Base-by-base conservation (phyloP, 164 flowering plant species). In the Macadamia tetraphylla region DNA sequence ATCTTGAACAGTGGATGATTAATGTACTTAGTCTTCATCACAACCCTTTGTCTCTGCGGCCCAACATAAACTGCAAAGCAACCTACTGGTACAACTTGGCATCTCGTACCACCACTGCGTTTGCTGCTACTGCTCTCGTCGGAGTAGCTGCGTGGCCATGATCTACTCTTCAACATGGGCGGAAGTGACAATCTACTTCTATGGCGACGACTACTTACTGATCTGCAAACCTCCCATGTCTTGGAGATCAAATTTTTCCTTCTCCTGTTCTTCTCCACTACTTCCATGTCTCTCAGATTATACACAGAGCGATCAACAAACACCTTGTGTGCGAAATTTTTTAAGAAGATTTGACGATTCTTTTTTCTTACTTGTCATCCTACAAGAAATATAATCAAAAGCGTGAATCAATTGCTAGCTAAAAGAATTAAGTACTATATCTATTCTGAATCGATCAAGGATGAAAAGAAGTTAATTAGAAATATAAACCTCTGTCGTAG, bases 21-120 rank as follows among this genome's bases (percentile, higher is more conserved):
- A 3, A 68, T 78, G 29, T 75, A 78, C 62, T 81, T 71, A 0
- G 86, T 79, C 67, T 77, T 84, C 62, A 87, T 67, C 63, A 85
- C 83, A 23, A 87, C 85, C 62, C 84, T 71, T 60, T 81, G 80
- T 52, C 71, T 83, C 46, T 85, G 67, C 0, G 79, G 75, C 2
- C 91, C 91, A 15, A 87, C 88, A 49, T 83, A 85, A 18, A 87
- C 85, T 3, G 86, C 60, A 63, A 87, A 87, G 66, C 86, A 85
- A n/a, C 91, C 91, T 43, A 69, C 77, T 0, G 88, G 88, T 0
- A 79, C 78, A 3, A 80, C 81, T 61, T 60, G 56, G 4, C 53
- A 17, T 60, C 65, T 71, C 46, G 40, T 3, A n/a, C n/a, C n/a
- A n/a, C n/a, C n/a, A n/a, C n/a, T n/a, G 18, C 51, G 40, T 46